A percentile compares a stretch with the other conserved stretches of the same genome.
These are phyloP conservation scores for Vicia villosa DNA, from an alignment of 306 rosid species.

Conservation along the genomic window DNA sequence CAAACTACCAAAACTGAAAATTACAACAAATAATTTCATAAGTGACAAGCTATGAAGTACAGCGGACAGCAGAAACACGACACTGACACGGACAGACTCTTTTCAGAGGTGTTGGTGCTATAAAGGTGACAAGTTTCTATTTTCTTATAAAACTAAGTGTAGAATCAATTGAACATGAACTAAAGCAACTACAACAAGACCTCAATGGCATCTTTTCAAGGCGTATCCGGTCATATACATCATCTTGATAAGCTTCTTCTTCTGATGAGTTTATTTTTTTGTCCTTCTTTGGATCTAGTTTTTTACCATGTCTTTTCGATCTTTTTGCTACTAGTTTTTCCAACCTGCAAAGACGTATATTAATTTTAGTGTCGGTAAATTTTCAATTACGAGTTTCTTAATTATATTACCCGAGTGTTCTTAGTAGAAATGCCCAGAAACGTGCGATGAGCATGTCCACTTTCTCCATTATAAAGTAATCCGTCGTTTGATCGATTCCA, in stretches of 20 bases:
- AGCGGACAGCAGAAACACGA: too few relatives aligned
- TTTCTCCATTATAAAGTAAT: constrained; percentile 86
- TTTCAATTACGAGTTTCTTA: not conserved
- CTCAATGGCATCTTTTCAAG: constrained; percentile 84
- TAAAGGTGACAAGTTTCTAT: too few relatives aligned
- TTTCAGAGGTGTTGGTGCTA: too few relatives aligned
- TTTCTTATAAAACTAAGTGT: not conserved
- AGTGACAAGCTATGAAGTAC: not conserved
- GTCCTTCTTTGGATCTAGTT: constrained; percentile 48
- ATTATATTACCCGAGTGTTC: constrained; percentile 50
- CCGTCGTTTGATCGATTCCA: constrained; percentile 75
- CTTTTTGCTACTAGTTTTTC: constrained; percentile 48
- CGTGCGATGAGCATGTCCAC: constrained; percentile 76
- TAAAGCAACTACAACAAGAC: constrained; percentile 37
- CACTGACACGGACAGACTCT: too few relatives aligned
- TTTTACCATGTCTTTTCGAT: constrained; percentile 39
- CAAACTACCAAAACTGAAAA: constrained; percentile 59
- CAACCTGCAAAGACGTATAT: constrained; percentile 50
- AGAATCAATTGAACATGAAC: not conserved
- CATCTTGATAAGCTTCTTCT: constrained; percentile 44
- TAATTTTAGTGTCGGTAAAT: not conserved
- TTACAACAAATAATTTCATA: constrained; percentile 27
- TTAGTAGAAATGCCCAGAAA: constrained; percentile 71
- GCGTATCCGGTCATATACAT: constrained; percentile 60
- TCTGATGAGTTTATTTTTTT: constrained; percentile 34